Conservation (phyloP, 495 filamentous ascomycete species). For the Podospora pseudoanserina region DNA sequence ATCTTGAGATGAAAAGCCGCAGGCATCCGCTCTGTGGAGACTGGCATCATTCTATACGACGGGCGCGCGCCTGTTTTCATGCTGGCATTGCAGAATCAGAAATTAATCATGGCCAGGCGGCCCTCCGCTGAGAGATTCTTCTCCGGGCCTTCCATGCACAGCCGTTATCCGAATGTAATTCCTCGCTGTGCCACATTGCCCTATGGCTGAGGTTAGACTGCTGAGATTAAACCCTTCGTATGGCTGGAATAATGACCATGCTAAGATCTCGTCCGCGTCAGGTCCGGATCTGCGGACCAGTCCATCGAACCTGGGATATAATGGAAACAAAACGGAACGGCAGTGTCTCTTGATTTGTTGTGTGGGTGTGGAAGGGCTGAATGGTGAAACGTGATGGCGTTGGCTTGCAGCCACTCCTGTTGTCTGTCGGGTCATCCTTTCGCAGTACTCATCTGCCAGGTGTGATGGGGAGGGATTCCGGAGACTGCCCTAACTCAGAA, state of each 20-base stretch:
- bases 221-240: not conserved
- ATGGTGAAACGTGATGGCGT: conserved; percentile 22
- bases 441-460: not conserved
- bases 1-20: conserved; percentile 4
- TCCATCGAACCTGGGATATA: not conserved
- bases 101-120: not conserved
- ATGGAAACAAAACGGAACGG: conserved; percentile 1
- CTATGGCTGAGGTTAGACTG: not conserved
- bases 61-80: not conserved
- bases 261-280: not conserved
- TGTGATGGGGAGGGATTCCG: not conserved
- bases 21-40: conserved; percentile 5
- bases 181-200: not conserved
- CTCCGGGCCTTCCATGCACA: not conserved
- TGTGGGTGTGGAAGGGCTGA: conserved; percentile 10
- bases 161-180: not conserved
- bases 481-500: not conserved
- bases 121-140: not conserved
- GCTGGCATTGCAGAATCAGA: not conserved
- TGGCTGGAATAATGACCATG: not conserved
- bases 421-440: conserved; percentile 13
- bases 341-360: not conserved
- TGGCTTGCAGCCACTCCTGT: conserved; percentile 15
- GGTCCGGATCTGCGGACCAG: not conserved
- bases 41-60: conserved; percentile 8